Conservation (phyloP, 441 rosid genomes). For the Geranium incanum region DNA sequence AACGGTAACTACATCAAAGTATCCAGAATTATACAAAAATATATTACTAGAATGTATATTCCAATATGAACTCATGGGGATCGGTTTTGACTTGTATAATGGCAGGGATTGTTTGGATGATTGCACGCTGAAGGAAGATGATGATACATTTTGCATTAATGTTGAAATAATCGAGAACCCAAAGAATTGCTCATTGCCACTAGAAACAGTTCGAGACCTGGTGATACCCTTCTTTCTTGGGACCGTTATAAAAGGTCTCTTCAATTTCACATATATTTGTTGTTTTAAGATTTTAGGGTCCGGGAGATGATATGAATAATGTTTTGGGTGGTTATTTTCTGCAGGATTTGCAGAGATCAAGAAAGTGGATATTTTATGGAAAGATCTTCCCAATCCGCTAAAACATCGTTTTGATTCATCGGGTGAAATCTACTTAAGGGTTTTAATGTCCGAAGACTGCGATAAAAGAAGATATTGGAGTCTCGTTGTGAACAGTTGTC, state of each 20-base stretch:
- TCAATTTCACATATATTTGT: neutral
- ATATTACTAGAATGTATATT: neutral
- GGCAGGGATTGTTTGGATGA: conserved; percentile 43
- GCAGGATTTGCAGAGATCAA: conserved; percentile 68
- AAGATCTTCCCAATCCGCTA: conserved; percentile 40
- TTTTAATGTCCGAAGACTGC: conserved; percentile 46
- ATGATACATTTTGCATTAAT: conserved; percentile 54
- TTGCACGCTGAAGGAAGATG: conserved; percentile 34
- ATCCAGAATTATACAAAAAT: no score
- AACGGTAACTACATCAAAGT: no score
- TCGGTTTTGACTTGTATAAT: conserved; percentile 13
- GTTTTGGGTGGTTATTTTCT: conserved; percentile 12
- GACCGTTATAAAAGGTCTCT: conserved; percentile 65
- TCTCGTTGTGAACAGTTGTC: conserved; percentile 53
- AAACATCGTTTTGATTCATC: conserved; percentile 22
- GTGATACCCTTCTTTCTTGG: conserved; percentile 69
- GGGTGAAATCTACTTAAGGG: conserved; percentile 80
- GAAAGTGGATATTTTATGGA: conserved; percentile 81
- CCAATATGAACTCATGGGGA: conserved; percentile 1
- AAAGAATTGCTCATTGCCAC: conserved; percentile 27
- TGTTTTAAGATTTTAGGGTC: neutral
- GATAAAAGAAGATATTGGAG: conserved; percentile 54
- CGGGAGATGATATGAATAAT: neutral
- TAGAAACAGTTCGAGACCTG: conserved; percentile 39
- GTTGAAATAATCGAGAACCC: conserved; percentile 43